Evolutionary conservation across 139 green algal species (phyloP).

Genomic region (Nannochloris sp.): DNA sequence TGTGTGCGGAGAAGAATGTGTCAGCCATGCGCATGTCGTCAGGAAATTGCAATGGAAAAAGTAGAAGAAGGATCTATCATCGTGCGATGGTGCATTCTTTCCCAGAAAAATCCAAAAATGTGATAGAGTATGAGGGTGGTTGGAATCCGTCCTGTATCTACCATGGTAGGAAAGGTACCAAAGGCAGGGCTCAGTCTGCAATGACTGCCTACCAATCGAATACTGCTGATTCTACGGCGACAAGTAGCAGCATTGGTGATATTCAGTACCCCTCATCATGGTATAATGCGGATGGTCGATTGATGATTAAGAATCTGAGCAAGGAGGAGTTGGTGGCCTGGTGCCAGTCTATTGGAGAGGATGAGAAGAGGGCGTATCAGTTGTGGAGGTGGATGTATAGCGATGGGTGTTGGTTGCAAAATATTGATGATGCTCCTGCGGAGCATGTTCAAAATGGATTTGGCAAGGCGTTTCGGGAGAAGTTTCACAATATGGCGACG

Average conservation of each 20-base stretch:
- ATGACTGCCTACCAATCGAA: neutral
- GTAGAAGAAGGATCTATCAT: too few relatives aligned
- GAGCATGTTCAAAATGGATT: constrained; percentile 36
- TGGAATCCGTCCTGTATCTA: too few relatives aligned
- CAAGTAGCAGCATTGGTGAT: too few relatives aligned
- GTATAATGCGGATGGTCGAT: constrained; percentile 32
- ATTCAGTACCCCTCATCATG: neutral
- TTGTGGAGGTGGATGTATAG: constrained; percentile 79
- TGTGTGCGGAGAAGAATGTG: too few relatives aligned
- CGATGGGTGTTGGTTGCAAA: constrained; percentile 38
- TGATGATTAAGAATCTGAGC: constrained; percentile 54
- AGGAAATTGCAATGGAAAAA: too few relatives aligned
- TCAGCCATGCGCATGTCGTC: too few relatives aligned
- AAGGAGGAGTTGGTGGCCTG: constrained; percentile 55
- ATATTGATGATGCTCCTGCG: constrained; percentile 40
- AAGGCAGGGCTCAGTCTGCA: too few relatives aligned
- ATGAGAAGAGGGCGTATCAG: constrained; percentile 50
- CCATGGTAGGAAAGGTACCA: too few relatives aligned
- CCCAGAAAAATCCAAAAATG: too few relatives aligned
- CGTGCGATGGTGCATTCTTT: too few relatives aligned
- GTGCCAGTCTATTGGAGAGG: constrained; percentile 46
- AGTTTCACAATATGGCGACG: constrained; percentile 22
- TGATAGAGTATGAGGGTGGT: too few relatives aligned
- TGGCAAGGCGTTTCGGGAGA: constrained; percentile 39
- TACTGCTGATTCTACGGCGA: too few relatives aligned